Evolutionary conservation across 768 basidiomycete species (phyloP).

Genomic region (Kondoa malvinella): DNA sequence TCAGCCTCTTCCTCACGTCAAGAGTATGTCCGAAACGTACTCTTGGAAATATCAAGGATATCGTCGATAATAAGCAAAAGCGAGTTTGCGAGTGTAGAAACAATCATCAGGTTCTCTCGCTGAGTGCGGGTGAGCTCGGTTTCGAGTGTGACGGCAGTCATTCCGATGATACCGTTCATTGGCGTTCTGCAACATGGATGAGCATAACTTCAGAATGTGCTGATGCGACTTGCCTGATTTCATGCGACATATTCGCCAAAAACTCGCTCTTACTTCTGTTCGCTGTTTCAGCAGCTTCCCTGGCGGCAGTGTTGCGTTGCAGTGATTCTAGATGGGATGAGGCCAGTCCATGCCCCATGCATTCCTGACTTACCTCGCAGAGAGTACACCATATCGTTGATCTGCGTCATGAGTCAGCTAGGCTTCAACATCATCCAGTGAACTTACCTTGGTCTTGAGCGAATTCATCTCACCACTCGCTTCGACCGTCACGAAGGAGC

Average conservation of each 20-base stretch:
- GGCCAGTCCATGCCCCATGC: too few relatives aligned
- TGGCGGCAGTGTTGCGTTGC: constrained; percentile 94
- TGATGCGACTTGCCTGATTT: constrained; percentile 93
- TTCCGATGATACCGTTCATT: constrained; percentile 99
- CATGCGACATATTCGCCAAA: constrained; percentile 96
- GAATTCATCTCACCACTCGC: constrained; percentile 98
- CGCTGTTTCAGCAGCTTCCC: constrained; percentile 94
- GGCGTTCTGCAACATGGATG: constrained; percentile 47
- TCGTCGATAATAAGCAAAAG: constrained; percentile 94
- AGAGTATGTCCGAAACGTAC: constrained; percentile 38
- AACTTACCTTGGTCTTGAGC: constrained; percentile 55
- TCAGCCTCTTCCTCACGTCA: too few relatives aligned
- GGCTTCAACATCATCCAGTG: constrained; percentile 27
- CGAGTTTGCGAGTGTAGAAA: constrained; percentile 82
- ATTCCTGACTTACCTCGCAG: constrained; percentile 42
- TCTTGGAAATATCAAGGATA: constrained; percentile 98
- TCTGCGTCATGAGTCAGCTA: constrained; percentile 29
- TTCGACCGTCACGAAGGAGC: constrained; percentile 96
- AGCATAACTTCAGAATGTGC: constrained; percentile 59
- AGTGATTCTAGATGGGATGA: constrained; percentile 79
- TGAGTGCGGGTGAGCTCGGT: constrained; percentile 87
- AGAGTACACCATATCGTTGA: constrained; percentile 98
- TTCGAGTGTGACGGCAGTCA: constrained; percentile 84
- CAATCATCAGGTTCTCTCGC: constrained; percentile 82
- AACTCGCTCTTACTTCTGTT: constrained; percentile 95